Base-by-base conservation (phyloP, 768 basidiomycete genomes). In the Suillus variegatus region DNA sequence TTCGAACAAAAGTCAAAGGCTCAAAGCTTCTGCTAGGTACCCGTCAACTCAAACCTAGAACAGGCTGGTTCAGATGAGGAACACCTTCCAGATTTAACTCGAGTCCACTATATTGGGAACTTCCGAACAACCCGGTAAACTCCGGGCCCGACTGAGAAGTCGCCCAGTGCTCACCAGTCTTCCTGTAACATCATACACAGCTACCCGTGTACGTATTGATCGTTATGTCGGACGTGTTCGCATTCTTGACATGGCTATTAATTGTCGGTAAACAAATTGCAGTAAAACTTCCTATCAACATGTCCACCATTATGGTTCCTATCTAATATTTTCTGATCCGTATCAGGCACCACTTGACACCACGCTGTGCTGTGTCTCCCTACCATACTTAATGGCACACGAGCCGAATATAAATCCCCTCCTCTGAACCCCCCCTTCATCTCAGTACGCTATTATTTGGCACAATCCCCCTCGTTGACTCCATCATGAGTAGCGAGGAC, bases 271-370 rank as follows among this genome's bases (percentile, higher is more conserved):
- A 51, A 51, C 49, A 51, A 51, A 51, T 35, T 35, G 54, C 54
- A 1, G 54, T 55, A 55, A 55, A 55, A 55, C 35, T 55, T 55
- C 32, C 35, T 55, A 55, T 55, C 32, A 12, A 12, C 51, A 52
- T 14, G 47, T 6, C 54, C 20, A 55, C 54, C 20, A 2, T 20
- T 36, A 6, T 36, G 18, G 54, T 55, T 55, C 54, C 54, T 55
- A 35, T 55, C 54, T 12, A 36, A 36, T 55, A 55, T 55, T 36
- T 35, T 55, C 35, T 55, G 54, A 55, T 55, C 54, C 12, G 25
- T 28, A 60, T 60, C 58, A 60, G 58, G 58, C 58, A 60, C 58
- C 18, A 60, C 25, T 16, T 55, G 54, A 20, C 18, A 20, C 18
- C 35, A n/a, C 6, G 1, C 41, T 25, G 6, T 41, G 38, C 41